Evolutionary conservation across 257 asterid genomes (phyloP), one percentile per base, ranked within the genome.

Genomic region (Lithospermum erythrorhizon): DNA sequence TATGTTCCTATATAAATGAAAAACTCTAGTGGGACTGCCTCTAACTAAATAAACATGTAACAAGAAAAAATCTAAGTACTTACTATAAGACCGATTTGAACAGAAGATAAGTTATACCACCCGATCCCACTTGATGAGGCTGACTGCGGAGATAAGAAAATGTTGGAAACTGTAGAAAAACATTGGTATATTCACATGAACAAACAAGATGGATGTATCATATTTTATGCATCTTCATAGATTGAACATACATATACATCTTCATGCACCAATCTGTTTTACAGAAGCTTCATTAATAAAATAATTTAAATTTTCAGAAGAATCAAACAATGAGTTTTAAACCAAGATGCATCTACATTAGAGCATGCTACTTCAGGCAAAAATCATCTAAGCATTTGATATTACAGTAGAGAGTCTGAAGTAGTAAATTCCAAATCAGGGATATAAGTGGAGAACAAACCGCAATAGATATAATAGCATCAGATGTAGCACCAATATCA

Each of bases 401-500:
- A 21, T 10, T 17, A 37, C 29, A 60, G 53, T 58, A 57, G 57
- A 52, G 20, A 27, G 32, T 27, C 32, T n/a, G n/a, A n/a, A n/a
- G n/a, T n/a, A n/a, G n/a, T n/a, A n/a, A n/a, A n/a, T n/a, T n/a
- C n/a, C n/a, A n/a, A n/a, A n/a, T n/a, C n/a, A n/a, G n/a, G n/a
- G n/a, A 0, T 53, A 52, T 47, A 21, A 57, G 45, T 6, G 45
- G 52, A 24, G 25, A 53, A 32, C 20, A 17, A 72, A 93, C 98
- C 98, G 86, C 79, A 27, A 93, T 76, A 75, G 91, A 84, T 68
- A 93, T 78, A 27, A 94, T 83, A 63, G 97, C 98, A 69, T 81
- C 85, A 45, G 97, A 86, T 27, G 98, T 93, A 68, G 97, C 97
- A 65, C 98, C 98, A 76, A 93, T 89, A 73, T 93, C 98, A 81